These are phyloP conservation scores for Flaveria brownii DNA, from an alignment of 129 eudicot genomes.

Conservation along the genomic window DNA sequence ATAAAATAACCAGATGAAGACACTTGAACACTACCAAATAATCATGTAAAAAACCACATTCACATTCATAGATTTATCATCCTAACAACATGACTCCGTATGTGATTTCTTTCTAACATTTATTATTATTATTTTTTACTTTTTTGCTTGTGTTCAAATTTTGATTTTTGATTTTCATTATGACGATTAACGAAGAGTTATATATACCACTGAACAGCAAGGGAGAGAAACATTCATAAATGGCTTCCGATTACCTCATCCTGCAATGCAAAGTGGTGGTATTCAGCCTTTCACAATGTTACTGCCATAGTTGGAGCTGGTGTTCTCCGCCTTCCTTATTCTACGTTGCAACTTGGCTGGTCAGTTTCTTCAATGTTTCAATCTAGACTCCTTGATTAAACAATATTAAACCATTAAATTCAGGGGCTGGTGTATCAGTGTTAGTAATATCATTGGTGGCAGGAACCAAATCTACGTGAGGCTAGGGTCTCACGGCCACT, in stretches of 20 bases:
- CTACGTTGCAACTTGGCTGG: constrained; percentile 64
- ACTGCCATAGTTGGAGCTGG: constrained; percentile 67
- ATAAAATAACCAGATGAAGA: constrained; percentile 22
- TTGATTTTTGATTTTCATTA: background rate
- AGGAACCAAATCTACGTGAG: too few species aligned
- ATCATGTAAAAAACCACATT: background rate
- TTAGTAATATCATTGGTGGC: constrained; percentile 28
- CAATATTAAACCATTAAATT: background rate
- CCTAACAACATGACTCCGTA: constrained; percentile 28
- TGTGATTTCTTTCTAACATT: constrained; percentile 11
- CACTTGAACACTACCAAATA: constrained; percentile 28
- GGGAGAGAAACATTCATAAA: constrained; percentile 45
- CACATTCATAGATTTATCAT: constrained; percentile 24
- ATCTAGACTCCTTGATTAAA: background rate
- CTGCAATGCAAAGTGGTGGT: constrained; percentile 57
- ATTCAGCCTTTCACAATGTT: constrained; percentile 58
- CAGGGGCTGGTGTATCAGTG: constrained; percentile 28
- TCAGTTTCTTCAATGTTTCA: constrained; percentile 18
- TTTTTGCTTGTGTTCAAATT: background rate
- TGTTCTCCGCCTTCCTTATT: constrained; percentile 60
- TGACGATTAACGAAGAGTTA: background rate
- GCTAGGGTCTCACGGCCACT: too few species aligned
- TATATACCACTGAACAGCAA: constrained; percentile 23
- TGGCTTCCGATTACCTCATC: constrained; percentile 57
- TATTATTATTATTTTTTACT: too few species aligned